Percentiles rank a stretch among this genome's conserved stretches.
phyloP scores from a whole-genome alignment of 202 grass and related monocot genomes.

The Digitaria exilis region DNA sequence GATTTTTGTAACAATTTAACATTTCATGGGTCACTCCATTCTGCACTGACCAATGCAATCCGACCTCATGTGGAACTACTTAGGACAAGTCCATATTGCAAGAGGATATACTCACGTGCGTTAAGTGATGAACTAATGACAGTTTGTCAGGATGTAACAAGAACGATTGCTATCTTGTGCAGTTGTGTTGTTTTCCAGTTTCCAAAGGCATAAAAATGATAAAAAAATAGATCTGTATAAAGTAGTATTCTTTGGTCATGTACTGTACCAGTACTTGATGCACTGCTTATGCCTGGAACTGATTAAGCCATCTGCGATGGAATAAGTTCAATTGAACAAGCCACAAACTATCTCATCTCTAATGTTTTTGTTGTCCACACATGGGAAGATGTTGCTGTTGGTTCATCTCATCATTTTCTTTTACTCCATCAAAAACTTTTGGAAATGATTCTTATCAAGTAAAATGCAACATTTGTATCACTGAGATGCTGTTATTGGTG shows the following conservation, averaged over 20 bases:
- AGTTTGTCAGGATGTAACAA: constrained; percentile 42
- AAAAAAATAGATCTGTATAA: constrained; percentile 48
- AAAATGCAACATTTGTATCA: background rate
- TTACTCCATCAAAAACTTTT: background rate
- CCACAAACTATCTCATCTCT: background rate
- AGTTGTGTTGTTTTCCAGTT: constrained; percentile 30
- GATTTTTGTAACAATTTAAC: background rate
- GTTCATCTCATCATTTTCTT: background rate
- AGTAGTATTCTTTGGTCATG: constrained; percentile 45
- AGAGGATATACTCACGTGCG: constrained; percentile 79
- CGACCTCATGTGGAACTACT: constrained; percentile 61
- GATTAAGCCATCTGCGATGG: too few species aligned
- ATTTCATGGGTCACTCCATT: constrained; percentile 65
- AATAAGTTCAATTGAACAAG: constrained; percentile 23
- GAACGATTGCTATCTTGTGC: constrained; percentile 21
- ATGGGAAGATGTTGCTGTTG: background rate
- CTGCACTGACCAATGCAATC: too few species aligned
- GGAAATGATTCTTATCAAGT: background rate
- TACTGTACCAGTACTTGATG: constrained; percentile 34
- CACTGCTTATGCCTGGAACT: constrained; percentile 26
- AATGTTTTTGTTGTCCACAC: background rate
- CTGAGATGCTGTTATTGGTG: too few species aligned
- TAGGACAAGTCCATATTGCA: constrained; percentile 78
- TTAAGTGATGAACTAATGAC: constrained; percentile 47
- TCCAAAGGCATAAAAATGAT: constrained; percentile 48